Base-by-base conservation (phyloP, 108 stramenopile genomes). In the Discostella stelligeroides region DNA sequence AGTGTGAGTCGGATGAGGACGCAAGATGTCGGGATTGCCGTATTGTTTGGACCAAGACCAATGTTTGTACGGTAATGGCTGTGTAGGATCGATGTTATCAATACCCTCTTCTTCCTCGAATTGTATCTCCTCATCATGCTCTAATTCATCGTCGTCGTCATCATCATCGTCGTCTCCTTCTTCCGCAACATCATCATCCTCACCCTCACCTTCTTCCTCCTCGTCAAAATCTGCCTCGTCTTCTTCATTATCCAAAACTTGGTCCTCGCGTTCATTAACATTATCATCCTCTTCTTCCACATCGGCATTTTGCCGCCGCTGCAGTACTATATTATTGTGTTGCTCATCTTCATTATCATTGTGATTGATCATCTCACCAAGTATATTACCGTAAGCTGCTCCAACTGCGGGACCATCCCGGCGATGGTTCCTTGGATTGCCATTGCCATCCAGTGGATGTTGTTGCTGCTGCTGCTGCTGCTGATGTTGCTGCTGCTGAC, bases 31-130 rank as follows among this genome's bases (percentile, higher is more conserved):
- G 7, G 76, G 76, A 47, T 78, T 78, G 28, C 76, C 76, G 25
- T 60, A 78, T 45, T 78, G 76, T 42, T 58, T 56, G 41, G 76
- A 78, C 76, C 76, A 78, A 9, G 76, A 70, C 76, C 76, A 78
- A 27, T 56, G 41, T 66, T 78, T 78, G 76, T 78, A 78, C 5
- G 69, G 63, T 37, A 57, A 63, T 1, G 73, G 73, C 60, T 66
- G 73, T 24, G 30, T 70, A 38, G 59, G 59, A 12, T 70, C 68
- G n/a, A 49, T 68, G 50, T 47, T 27, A 12, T 69, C 41, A 0
- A 37, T 8, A 15, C 43, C 68, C 43, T 65, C 63, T 53, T 67
- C 73, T 27, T 63, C 53, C 51, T 66, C 73, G 48, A n/a, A 13
- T 13, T 45, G 15, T 45, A n/a, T 17, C 30, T 38, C 55, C 12